Evolutionary conservation across 2,329 filamentous ascomycete species (phyloP).

Genomic region (Raffaelea deltoideospora): DNA sequence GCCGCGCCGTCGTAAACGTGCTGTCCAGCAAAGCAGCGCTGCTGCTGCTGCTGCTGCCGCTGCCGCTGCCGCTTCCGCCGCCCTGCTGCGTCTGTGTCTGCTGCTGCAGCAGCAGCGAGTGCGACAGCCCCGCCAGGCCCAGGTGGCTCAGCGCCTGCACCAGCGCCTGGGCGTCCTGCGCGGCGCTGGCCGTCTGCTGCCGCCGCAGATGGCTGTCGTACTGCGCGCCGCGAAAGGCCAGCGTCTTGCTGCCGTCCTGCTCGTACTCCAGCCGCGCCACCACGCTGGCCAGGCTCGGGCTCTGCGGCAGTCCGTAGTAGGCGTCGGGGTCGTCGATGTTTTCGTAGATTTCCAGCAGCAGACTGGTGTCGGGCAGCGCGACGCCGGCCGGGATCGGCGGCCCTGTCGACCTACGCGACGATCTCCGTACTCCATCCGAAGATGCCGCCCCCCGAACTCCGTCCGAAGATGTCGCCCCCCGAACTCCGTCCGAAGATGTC

Average conservation of each 20-base stretch:
- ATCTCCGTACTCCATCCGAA: no score
- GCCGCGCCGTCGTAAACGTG: conserved; percentile 65
- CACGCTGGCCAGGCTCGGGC: conserved; percentile 60
- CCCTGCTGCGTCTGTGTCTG: conserved; percentile 31
- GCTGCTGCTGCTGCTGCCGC: no score
- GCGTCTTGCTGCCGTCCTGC: conserved; percentile 67
- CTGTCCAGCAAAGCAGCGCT: conserved; percentile 48
- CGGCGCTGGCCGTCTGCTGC: conserved; percentile 32
- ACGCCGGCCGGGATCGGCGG: no score
- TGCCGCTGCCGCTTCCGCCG: no score
- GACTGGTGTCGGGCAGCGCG: conserved; percentile 32
- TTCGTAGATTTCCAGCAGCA: conserved; percentile 72
- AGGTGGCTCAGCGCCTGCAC: conserved; percentile 65
- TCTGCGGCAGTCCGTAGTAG: conserved; percentile 81
- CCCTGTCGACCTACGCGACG: no score
- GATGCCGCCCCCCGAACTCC: no score
- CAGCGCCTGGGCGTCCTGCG: conserved; percentile 50
- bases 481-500: no score
- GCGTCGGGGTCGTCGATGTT: conserved; percentile 92
- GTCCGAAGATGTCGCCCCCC: no score
- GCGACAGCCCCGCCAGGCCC: conserved; percentile 73
- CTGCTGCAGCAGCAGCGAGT: conserved; percentile 58
- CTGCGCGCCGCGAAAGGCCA: conserved; percentile 81
- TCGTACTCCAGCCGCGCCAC: conserved; percentile 79
- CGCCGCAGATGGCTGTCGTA: conserved; percentile 71